phyloP scores from a whole-genome alignment of 1,284 basidiomycete genomes.

The Cutaneotrichosporon cyanovorans region DNA sequence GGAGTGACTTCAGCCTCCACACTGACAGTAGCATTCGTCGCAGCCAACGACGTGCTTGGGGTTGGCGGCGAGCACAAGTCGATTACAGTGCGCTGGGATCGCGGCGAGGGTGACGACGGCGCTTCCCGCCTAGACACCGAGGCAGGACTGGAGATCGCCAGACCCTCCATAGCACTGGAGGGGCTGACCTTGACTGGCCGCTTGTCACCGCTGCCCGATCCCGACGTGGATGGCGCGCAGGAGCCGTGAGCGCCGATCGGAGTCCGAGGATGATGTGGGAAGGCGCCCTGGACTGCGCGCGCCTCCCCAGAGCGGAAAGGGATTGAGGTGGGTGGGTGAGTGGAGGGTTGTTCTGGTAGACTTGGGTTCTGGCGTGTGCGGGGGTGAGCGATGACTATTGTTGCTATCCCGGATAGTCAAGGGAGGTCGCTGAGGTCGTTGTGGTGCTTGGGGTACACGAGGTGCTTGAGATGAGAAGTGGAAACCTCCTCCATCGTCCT shows the following conservation, averaged over 20 bases:
- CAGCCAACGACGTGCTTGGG: too few relatives aligned
- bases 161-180: conserved; percentile 4
- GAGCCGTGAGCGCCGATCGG: conserved; percentile 1
- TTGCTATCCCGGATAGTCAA: too few relatives aligned
- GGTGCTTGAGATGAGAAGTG: neutral
- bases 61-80: conserved; percentile 3
- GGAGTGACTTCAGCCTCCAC: too few relatives aligned
- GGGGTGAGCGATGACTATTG: neutral
- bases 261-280: conserved; percentile 12
- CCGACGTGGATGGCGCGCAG: conserved; percentile 11
- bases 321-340: neutral
- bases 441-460: neutral
- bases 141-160: conserved; percentile 3
- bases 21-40: too few relatives aligned
- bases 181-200: neutral
- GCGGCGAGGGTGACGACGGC: neutral
- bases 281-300: conserved; percentile 30
- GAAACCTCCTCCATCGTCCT: neutral
- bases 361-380: too few relatives aligned
- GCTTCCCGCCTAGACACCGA: neutral
- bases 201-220: conserved; percentile 1
- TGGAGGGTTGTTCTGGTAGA: neutral
- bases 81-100: neutral
- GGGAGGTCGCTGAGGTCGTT: too few relatives aligned
- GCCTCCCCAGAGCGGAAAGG: conserved; percentile 36